Percentiles rank a stretch among this genome's conserved stretches.
These are phyloP conservation scores for Sisymbrium altissimum DNA, from an alignment of 345 rosid species.

Conservation along the genomic window DNA sequence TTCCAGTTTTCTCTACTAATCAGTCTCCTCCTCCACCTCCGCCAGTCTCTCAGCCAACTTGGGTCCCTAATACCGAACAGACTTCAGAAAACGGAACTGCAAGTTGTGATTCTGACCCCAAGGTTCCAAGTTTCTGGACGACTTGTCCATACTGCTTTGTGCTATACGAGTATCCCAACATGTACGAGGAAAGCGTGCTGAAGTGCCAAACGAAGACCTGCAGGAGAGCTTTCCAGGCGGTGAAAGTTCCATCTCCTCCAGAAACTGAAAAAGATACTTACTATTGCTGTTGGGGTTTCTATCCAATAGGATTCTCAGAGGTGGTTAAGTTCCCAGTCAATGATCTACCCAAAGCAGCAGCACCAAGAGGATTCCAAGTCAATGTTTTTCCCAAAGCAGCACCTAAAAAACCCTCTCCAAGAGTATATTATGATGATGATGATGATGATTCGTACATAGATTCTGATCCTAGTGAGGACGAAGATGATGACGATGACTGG, in stretches of 20 bases:
- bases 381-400: constrained; percentile 17
- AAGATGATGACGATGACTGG: constrained; percentile 33
- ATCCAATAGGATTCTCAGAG: constrained; percentile 64
- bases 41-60: constrained; percentile 13
- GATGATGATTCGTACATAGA: constrained; percentile 44
- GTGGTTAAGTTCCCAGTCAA: constrained; percentile 9
- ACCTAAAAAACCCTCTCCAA: constrained; percentile 36
- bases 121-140: constrained; percentile 71
- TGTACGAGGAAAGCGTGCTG: constrained; percentile 70
- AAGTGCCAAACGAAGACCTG: constrained; percentile 62
- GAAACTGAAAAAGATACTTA: constrained; percentile 46
- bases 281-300: constrained; percentile 82
- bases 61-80: constrained; percentile 19
- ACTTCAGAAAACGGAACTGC: constrained; percentile 14
- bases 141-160: constrained; percentile 82
- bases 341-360: not conserved
- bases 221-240: constrained; percentile 80
- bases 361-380: constrained; percentile 36
- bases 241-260: constrained; percentile 51
- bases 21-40: constrained; percentile 3
- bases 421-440: constrained; percentile 40
- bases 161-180: constrained; percentile 68
- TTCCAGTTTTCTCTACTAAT: not conserved
- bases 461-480: constrained; percentile 46
- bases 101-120: constrained; percentile 19